Percentiles rank a stretch among this genome's conserved stretches.
phyloP scores from a whole-genome alignment of 169 alveolate species.

The Plasmodium gonderi region DNA sequence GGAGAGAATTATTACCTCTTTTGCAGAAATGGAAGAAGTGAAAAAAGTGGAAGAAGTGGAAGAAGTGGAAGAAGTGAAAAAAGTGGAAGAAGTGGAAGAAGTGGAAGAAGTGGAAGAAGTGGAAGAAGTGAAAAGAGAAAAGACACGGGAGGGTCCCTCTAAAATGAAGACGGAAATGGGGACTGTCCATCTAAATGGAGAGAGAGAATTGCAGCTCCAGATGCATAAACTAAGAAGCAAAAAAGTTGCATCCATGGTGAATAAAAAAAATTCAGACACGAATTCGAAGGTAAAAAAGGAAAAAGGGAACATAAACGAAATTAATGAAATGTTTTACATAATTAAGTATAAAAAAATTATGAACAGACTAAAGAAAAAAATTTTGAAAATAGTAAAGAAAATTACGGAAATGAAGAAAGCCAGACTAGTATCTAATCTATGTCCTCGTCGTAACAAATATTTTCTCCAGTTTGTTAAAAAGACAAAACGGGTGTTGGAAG shows the following conservation, averaged over 20 bases:
- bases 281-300: neutral
- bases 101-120: neutral
- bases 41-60: neutral
- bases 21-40: neutral
- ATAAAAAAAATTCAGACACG: neutral
- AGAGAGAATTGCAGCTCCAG: too few species aligned
- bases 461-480: conserved; percentile 13
- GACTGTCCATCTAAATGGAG: too few species aligned
- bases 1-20: too few species aligned
- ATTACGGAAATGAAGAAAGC: neutral
- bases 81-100: neutral
- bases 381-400: neutral
- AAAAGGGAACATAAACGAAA: neutral
- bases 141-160: too few species aligned
- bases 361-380: conserved; percentile 21
- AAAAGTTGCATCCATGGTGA: neutral
- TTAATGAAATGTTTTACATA: conserved; percentile 7
- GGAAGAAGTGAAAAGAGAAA: too few species aligned
- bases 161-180: too few species aligned
- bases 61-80: neutral
- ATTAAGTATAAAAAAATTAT: neutral
- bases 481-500: neutral
- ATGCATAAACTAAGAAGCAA: too few species aligned
- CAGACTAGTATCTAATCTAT: neutral
- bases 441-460: neutral